phyloP scores from a whole-genome alignment of 176 grass and related monocot genomes.

The Typha latifolia region DNA sequence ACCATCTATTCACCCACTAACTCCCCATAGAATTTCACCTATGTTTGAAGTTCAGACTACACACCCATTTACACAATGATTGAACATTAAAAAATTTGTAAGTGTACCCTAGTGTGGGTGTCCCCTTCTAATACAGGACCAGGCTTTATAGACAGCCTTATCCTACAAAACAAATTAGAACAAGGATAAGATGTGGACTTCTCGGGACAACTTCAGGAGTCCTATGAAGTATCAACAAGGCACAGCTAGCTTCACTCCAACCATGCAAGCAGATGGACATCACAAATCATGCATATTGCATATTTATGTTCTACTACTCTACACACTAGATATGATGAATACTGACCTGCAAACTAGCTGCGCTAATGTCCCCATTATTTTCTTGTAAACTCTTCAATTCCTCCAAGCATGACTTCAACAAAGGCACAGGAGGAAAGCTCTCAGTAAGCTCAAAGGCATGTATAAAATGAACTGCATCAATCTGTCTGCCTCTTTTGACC shows the following conservation, averaged over 20 bases:
- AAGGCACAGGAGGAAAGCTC: slow-evolving; percentile 46
- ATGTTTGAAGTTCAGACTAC: neutral
- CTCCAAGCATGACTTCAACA: slow-evolving; percentile 57
- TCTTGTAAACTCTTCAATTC: slow-evolving; percentile 40
- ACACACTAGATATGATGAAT: neutral
- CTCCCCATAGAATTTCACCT: neutral
- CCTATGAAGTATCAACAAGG: no score
- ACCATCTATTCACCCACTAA: neutral
- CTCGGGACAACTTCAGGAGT: no score
- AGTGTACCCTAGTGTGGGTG: no score
- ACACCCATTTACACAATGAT: neutral
- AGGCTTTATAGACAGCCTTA: no score
- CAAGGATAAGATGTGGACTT: no score
- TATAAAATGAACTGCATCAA: slow-evolving; percentile 80
- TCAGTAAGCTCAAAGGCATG: slow-evolving; percentile 55
- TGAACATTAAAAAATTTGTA: no score
- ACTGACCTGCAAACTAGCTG: slow-evolving; percentile 25
- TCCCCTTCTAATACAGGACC: no score
- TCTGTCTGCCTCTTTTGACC: slow-evolving; percentile 59
- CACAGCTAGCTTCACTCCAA: no score
- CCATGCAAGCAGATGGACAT: neutral
- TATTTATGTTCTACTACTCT: no score
- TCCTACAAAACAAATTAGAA: no score
- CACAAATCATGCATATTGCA: neutral
- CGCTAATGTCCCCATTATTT: slow-evolving; percentile 35